phyloP scores from a whole-genome alignment of 2,329 filamentous ascomycete genomes.

The Chaetomiaceae sp. region DNA sequence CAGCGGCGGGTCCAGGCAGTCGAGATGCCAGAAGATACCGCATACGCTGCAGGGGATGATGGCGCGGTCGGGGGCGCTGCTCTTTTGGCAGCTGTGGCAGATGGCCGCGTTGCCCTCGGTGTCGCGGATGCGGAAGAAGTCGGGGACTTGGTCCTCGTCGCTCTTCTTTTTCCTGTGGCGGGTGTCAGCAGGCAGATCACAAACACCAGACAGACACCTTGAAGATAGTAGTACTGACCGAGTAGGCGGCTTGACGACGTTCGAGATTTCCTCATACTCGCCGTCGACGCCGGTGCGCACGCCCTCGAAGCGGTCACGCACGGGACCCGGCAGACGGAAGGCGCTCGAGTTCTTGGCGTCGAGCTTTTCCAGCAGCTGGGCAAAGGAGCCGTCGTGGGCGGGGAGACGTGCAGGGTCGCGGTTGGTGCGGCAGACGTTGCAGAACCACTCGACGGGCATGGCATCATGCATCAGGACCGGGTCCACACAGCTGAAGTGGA shows the following conservation, averaged over 20 bases:
- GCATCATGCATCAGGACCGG: slow-evolving; percentile 63
- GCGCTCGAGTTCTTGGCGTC: slow-evolving; percentile 66
- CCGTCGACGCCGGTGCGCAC: slow-evolving; percentile 72
- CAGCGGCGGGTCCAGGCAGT: slow-evolving; percentile 82
- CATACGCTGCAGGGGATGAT: slow-evolving; percentile 88
- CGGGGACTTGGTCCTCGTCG: slow-evolving; percentile 60
- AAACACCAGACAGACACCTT: background rate
- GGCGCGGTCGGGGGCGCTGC: slow-evolving; percentile 57
- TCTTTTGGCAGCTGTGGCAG: slow-evolving; percentile 69
- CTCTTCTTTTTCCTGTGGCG: slow-evolving; percentile 46
- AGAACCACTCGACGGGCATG: slow-evolving; percentile 77
- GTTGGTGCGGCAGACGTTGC: slow-evolving; percentile 61
- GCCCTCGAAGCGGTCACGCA: slow-evolving; percentile 74
- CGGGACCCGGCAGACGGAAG: slow-evolving; percentile 64
- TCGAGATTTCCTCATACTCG: slow-evolving; percentile 68
- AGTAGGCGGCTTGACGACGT: slow-evolving; percentile 53
- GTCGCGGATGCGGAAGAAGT: slow-evolving; percentile 65
- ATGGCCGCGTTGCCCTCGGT: slow-evolving; percentile 69
- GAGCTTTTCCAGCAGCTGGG: slow-evolving; percentile 56
- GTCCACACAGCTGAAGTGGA: slow-evolving; percentile 85
- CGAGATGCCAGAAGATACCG: slow-evolving; percentile 79
- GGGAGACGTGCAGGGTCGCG: slow-evolving; percentile 43
- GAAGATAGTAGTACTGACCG: slow-evolving; percentile 55
- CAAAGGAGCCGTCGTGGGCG: slow-evolving; percentile 54
- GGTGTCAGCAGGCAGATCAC: slow-evolving; percentile 28